Conservation (phyloP, 129 eudicot species). For the Flaveria brownii region DNA sequence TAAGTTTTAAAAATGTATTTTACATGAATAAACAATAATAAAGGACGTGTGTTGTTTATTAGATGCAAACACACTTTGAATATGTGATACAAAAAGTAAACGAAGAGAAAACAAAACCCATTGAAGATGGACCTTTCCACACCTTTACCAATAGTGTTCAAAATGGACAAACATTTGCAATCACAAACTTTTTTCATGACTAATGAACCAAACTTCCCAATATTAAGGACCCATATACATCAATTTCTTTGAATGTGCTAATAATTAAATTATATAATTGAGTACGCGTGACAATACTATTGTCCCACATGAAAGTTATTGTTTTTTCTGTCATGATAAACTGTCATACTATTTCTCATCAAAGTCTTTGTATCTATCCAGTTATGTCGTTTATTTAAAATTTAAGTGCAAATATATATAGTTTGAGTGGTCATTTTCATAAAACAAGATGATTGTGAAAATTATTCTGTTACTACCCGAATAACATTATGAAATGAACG, state of each 20-base stretch:
- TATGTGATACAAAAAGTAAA: constrained; percentile 18
- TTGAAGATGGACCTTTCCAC: constrained; percentile 33
- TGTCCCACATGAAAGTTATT: constrained; percentile 9
- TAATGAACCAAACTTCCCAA: constrained; percentile 23
- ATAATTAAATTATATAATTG: neutral
- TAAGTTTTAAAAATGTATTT: neutral
- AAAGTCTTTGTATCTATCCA: constrained; percentile 4
- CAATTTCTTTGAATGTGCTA: constrained; percentile 7
- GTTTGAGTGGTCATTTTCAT: neutral
- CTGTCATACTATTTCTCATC: neutral
- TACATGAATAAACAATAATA: neutral
- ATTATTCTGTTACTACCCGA: neutral
- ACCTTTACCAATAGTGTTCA: constrained; percentile 33
- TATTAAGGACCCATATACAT: constrained; percentile 20
- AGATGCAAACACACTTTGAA: constrained; percentile 6
- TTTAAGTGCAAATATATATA: neutral
- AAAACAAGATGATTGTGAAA: neutral
- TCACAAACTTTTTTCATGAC: constrained; percentile 25
- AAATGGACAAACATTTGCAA: constrained; percentile 36
- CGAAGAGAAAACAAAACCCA: constrained; percentile 11
- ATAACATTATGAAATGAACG: neutral
- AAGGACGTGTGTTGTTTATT: neutral
- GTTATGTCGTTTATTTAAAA: neutral
- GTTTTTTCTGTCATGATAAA: constrained; percentile 10
- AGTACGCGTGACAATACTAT: constrained; percentile 13